Evolutionary conservation across 495 filamentous ascomycete species (phyloP).

Genomic region (Collariella sp.): DNA sequence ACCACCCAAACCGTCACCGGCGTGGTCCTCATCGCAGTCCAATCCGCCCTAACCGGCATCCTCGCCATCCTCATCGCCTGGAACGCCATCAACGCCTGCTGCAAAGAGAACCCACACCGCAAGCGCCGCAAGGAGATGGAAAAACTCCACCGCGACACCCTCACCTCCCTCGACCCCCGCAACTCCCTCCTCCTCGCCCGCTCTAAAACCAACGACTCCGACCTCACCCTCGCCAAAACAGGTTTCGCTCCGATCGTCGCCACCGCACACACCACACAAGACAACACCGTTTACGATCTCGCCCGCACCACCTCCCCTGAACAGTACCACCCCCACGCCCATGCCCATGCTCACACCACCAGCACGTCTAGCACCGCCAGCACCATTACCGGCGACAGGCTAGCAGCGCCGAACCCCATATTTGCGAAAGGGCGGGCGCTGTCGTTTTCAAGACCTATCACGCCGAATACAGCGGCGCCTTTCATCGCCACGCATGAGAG

Average conservation of each 20-base stretch:
- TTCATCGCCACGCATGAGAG: conserved; percentile 6
- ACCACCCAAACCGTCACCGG: conserved; percentile 92
- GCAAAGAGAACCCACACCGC: conserved; percentile 82
- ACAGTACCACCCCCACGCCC: too few species aligned
- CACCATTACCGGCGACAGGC: conserved; percentile 1
- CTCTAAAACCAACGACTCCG: conserved; percentile 18
- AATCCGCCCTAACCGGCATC: conserved; percentile 72
- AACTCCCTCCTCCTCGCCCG: conserved; percentile 73
- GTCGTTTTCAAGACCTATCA: conserved; percentile 24
- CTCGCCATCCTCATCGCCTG: conserved; percentile 84
- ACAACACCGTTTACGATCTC: neutral
- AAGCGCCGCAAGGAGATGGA: conserved; percentile 76
- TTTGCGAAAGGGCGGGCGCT: conserved; percentile 9
- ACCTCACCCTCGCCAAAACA: conserved; percentile 28
- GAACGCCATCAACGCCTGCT: conserved; percentile 76
- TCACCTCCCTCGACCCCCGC: conserved; percentile 83
- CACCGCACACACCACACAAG: conserved; percentile 17
- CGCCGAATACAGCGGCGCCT: conserved; percentile 16
- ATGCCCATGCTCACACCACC: too few species aligned
- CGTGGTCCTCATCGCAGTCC: conserved; percentile 80
- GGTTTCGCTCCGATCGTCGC: neutral
- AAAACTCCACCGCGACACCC: conserved; percentile 72
- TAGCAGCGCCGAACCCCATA: conserved; percentile 4
- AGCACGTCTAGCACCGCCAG: neutral
- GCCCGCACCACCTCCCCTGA: conserved; percentile 19